These are phyloP conservation scores for Crithidia fasciculata DNA, from an alignment of 208 protist species.

Conservation along the genomic window DNA sequence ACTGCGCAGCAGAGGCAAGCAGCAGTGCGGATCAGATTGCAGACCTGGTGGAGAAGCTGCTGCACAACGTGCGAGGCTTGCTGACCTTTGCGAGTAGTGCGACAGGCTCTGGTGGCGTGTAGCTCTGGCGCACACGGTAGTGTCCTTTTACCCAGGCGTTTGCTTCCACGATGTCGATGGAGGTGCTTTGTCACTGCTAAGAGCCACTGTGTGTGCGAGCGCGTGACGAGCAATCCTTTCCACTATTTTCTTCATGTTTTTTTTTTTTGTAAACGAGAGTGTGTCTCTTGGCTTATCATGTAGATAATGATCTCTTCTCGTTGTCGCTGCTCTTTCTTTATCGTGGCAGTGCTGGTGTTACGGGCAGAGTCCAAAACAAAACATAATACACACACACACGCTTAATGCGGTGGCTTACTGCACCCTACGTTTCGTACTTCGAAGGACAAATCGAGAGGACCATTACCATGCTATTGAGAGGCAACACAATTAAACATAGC, in stretches of 20 bases:
- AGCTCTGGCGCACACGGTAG: neutral
- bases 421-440: too few relatives aligned
- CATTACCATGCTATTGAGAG: too few relatives aligned
- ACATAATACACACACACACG: too few relatives aligned
- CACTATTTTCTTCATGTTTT: neutral
- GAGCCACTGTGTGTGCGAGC: too few relatives aligned
- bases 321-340: constrained; percentile 5
- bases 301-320: neutral
- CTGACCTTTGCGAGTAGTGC: neutral
- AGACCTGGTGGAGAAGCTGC: constrained; percentile 75
- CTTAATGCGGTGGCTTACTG: too few relatives aligned
- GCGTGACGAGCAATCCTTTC: neutral
- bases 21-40: constrained; percentile 71
- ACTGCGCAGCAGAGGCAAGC: constrained; percentile 25
- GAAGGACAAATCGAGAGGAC: too few relatives aligned
- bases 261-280: neutral
- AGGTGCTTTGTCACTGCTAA: too few relatives aligned
- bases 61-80: constrained; percentile 70
- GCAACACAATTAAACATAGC: too few relatives aligned
- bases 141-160: neutral
- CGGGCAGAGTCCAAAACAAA: too few relatives aligned
- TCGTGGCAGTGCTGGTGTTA: neutral
- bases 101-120: too few relatives aligned
- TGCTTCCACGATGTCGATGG: too few relatives aligned
- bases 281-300: too few relatives aligned